Evolutionary conservation across 371 early-diverging fungal species (phyloP), one percentile per base, ranked within the genome.

Genomic region (Mucor lusitanicus): DNA sequence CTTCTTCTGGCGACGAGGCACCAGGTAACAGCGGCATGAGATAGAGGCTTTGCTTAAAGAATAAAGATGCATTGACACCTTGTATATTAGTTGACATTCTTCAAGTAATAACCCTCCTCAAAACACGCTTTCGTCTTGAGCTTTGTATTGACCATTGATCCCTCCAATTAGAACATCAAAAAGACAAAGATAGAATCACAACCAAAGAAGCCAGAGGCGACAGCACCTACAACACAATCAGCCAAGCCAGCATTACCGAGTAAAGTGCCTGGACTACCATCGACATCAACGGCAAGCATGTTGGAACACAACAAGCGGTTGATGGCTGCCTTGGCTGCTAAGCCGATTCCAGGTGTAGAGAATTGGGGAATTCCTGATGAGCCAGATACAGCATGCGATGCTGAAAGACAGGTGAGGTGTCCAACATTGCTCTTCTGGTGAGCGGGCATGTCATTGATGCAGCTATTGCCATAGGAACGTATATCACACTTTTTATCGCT

Each of bases 401-500:
- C 83, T 7, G 86, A 83, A 17, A 67, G 84, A 42, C 77, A 76
- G 72, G 88, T 86, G 71, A 69, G 63, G 17, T 27, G 1, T 30
- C 15, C 9, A 25, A 19, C n/a, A 64, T 48, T 25, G n/a, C 25
- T 68, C 21, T 27, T 30, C 5, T 37, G 30, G 13, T 27, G 9
- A 30, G 17, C n/a, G 9, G n/a, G 3, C 7, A 15, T 55, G 13
- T 32, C 6, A 32, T 32, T 30, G 3, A 55, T 55, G 55, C 27
- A 55, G 7, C 7, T 55, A 0, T 55, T 70, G 76, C 12, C 11
- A 37, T 74, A 90, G 85, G 86, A 74, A 61, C 88, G 85, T 67
- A 86, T 93, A n/a, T 76, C 63, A 6, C 86, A 90, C 63, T 93
- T 89, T 76, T 71, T 86, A 40, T 73, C 79, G 65, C 28, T 84